Evolutionary conservation across 192 early-diverging fungal genomes (phyloP), one percentile per base, ranked within the genome.

Genomic region (Linnemannia schmuckeri): DNA sequence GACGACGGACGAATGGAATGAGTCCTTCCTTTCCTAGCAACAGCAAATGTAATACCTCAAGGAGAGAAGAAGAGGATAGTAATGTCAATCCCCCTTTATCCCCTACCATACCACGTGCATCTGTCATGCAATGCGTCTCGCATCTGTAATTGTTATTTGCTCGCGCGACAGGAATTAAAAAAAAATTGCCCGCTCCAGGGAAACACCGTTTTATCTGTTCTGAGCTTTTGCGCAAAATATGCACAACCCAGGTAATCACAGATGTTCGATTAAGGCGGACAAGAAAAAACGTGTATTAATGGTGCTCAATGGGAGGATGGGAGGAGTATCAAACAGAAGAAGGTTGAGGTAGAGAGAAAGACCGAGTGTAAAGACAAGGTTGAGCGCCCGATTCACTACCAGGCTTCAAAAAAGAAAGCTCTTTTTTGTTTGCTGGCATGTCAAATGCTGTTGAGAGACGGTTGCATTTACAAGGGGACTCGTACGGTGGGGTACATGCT

Each of bases 401-500:
- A 42, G 41, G 47, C 0, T 49, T 18, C 47, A 49, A 20, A 49
- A 49, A 13, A 49, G 18, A 15, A 27, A n/a, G 52, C 20, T 55
- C 52, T 55, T 55, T 1, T 55, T 24, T 55, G 52, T 55, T n/a
- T n/a, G 8, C 1, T 18, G 47, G 47, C 47, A 13, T 49, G 4
- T 13, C 5, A 18, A 1, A 4, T 8, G 44, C 3, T 49, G 47
- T 17, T 1, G 47, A n/a, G 61, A 27, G 61, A 10, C 13, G 10
- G 10, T 13, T 30, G 27, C 33, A 30, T 57, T 63, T 30, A 15
- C 27, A 63, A 30, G 3, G 10, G 27, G 33, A 35, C 10, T n/a
- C 68, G 73, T n/a, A 44, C 72, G 13, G 33, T 52, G 18, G 72
- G 61, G 68, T 91, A 94, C 4, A 95, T 73, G 6, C 87, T 92